Evolutionary conservation across 2,329 filamentous ascomycete genomes (phyloP).

Genomic region (Aspergillus cejpii): DNA sequence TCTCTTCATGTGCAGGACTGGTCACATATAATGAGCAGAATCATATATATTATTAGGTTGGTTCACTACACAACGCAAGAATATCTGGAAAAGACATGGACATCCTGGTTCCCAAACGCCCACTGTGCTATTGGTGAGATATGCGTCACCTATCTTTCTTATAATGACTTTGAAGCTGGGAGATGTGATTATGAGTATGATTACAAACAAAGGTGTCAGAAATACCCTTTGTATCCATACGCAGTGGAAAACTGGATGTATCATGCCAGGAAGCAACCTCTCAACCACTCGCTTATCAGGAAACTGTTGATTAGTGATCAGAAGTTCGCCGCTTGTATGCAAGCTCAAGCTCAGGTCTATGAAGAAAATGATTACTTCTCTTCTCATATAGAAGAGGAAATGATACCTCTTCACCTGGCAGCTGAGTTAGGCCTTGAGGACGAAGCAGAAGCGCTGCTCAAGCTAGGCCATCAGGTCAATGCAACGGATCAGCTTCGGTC

Average conservation of each 20-base stretch:
- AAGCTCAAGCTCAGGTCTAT: no score
- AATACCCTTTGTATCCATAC: slow-evolving; percentile 24
- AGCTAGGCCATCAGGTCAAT: no score
- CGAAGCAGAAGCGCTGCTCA: no score
- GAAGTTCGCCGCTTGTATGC: not conserved
- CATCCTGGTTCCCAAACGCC: slow-evolving; percentile 14
- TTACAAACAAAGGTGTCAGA: slow-evolving; percentile 13
- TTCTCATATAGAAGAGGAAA: no score
- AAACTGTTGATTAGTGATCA: not conserved
- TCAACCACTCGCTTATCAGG: not conserved
- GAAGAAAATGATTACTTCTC: no score
- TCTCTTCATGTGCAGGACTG: slow-evolving; percentile 22
- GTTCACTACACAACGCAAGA: slow-evolving; percentile 46
- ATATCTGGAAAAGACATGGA: slow-evolving; percentile 39
- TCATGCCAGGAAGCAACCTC: slow-evolving; percentile 12
- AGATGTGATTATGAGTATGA: slow-evolving; percentile 3
- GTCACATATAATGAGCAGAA: slow-evolving; percentile 18
- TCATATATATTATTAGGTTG: slow-evolving; percentile 17
- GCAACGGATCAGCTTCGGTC: no score
- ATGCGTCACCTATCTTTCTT: slow-evolving; percentile 1
- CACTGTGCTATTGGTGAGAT: not conserved
- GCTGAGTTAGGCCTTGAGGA: no score
- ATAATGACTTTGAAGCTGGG: not conserved
- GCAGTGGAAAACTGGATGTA: slow-evolving; percentile 22
- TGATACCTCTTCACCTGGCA: no score